phyloP scores from a whole-genome alignment of 495 filamentous ascomycete species.

The Parmelia sp. region DNA sequence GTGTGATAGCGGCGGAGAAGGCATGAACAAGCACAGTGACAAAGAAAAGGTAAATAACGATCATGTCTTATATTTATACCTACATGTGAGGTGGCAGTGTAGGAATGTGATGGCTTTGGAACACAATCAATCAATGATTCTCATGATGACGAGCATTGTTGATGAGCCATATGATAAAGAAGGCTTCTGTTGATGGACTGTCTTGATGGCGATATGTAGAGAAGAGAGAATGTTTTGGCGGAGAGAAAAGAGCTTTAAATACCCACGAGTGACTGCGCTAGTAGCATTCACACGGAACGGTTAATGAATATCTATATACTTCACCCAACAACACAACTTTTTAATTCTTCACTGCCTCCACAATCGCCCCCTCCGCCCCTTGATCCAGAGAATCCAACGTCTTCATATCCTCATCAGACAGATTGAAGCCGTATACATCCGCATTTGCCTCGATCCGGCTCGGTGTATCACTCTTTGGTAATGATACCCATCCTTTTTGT shows the following conservation, averaged over 20 bases:
- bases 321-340: not conserved
- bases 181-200: not conserved
- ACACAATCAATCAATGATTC: not conserved
- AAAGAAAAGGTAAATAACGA: no score
- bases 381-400: conserved; percentile 62
- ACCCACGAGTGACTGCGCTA: not conserved
- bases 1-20: no score
- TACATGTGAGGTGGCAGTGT: not conserved
- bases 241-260: not conserved
- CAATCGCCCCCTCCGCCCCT: conserved; percentile 45
- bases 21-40: no score
- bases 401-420: conserved; percentile 57
- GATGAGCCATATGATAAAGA: not conserved
- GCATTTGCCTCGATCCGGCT: conserved; percentile 60
- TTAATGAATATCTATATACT: not conserved
- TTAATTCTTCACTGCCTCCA: conserved; percentile 45
- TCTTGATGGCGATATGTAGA: not conserved
- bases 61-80: not conserved
- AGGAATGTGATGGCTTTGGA: not conserved
- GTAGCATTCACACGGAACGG: not conserved
- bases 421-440: conserved; percentile 58
- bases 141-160: not conserved
- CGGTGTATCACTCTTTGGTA: conserved; percentile 64
- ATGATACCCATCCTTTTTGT: conserved; percentile 65
- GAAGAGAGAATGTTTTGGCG: not conserved